Base-by-base conservation (phyloP, 2,329 filamentous ascomycete species). In the Penicillium corylophilum region DNA sequence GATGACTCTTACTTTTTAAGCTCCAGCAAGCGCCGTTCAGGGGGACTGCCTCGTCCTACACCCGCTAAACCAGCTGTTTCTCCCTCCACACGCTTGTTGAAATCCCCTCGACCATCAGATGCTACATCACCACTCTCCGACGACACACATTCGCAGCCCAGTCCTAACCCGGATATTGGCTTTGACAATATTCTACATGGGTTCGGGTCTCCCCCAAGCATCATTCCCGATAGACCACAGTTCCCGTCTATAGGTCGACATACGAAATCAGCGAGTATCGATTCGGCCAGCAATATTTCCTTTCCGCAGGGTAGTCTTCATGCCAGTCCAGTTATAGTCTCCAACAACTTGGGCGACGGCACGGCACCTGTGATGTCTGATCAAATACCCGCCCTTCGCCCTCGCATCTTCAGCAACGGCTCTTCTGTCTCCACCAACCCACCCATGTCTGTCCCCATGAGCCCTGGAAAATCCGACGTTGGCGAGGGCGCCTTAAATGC, bases 401-500 rank as follows among this genome's bases (percentile, higher is more conserved):
- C 66, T 23, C 66, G 68, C 3, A 58, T 72, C 12, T 66, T 69
- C 46, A 71, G 70, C 52, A 69, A 69, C 46, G 64, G 64, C 28
- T 68, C 67, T 15, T 60, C 64, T 3, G 51, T 63, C 9, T 69
- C 70, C 0, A 59, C 61, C 1, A 66, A 79, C 74, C 57, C 73
- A 72, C 36, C 72, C 52, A 62, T 57, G 35, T 69, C 64, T 4
- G 77, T 80, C 44, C 87, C 84, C 16, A 62, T 88, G 81, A 69
- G 78, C 77, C 43, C 76, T 68, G 26, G 74, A 73, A 61, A 70
- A 64, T 55, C 67, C 65, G 70, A 78, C 56, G 65, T 61, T 1
- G 66, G 79, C 55, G 91, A 95, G 54, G 79, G 90, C 6, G 90
- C 94, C 10, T 83, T 88, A n/a, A 94, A 90, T 67, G 94, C 94